These are phyloP conservation scores for Diatrype stigma DNA, from an alignment of 2,329 filamentous ascomycete genomes.

Conservation along the genomic window DNA sequence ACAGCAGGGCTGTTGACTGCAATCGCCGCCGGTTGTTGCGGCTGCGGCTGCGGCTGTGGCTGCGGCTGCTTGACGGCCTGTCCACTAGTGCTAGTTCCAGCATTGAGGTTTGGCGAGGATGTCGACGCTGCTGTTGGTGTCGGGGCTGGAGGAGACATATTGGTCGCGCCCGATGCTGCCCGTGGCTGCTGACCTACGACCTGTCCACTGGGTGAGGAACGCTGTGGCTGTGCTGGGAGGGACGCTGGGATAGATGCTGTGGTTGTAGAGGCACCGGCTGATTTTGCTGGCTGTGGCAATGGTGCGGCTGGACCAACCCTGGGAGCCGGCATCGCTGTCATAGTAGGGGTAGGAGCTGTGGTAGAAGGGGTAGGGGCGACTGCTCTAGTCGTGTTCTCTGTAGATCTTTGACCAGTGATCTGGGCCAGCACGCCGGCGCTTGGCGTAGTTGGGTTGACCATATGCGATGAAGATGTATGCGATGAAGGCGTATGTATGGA, in stretches of 20 bases:
- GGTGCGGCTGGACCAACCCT: background rate
- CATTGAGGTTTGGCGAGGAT: background rate
- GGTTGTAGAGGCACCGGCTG: background rate
- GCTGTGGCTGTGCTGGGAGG: too few relatives aligned
- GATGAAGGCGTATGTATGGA: background rate
- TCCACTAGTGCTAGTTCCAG: background rate
- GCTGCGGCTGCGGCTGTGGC: constrained; percentile 5
- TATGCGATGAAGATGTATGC: constrained; percentile 5
- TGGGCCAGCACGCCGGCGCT: constrained; percentile 25
- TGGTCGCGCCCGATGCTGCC: background rate
- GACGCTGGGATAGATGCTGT: background rate
- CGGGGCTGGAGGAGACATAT: background rate
- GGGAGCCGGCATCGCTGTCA: background rate
- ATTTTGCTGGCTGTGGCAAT: background rate
- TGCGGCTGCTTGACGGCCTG: background rate
- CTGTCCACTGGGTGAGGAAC: background rate
- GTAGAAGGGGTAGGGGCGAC: background rate
- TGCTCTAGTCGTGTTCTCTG: constrained; percentile 11
- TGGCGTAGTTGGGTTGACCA: constrained; percentile 14
- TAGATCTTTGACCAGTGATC: constrained; percentile 18
- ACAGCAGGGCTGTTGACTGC: background rate
- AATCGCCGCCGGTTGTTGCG: constrained; percentile 3
- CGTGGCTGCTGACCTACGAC: background rate
- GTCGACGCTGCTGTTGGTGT: background rate
- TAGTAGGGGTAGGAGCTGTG: background rate